Evolutionary conservation across 1,139 yeast species (phyloP).

Genomic region (Blastobotrys raffinosifermentans): DNA sequence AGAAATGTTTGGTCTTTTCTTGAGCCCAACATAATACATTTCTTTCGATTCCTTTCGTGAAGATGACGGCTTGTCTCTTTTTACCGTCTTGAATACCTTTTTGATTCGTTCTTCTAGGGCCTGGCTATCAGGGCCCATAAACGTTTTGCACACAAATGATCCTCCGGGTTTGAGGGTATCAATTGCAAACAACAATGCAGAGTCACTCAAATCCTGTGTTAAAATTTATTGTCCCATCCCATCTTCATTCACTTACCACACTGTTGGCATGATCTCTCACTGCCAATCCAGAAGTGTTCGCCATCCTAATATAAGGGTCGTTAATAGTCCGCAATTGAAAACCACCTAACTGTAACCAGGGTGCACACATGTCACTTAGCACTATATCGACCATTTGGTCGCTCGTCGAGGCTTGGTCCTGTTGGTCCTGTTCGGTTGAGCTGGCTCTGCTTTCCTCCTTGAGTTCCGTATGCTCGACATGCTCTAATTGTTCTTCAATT

Average conservation of each 20-base stretch:
- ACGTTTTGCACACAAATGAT: conserved; percentile 64
- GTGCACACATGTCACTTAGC: conserved; percentile 82
- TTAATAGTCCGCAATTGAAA: conserved; percentile 70
- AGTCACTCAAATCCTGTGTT: conserved; percentile 75
- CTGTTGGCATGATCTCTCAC: conserved; percentile 57
- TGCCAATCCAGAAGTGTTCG: conserved; percentile 60
- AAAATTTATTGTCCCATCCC: too few relatives aligned
- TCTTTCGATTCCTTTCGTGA: conserved; percentile 61
- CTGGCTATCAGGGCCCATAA: conserved; percentile 62
- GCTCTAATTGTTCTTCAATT: too few relatives aligned
- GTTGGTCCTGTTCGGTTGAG: too few relatives aligned
- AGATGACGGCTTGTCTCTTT: conserved; percentile 53
- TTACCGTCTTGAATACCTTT: conserved; percentile 55
- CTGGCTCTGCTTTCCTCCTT: too few relatives aligned
- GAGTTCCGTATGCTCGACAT: too few relatives aligned
- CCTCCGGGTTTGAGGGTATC: conserved; percentile 68
- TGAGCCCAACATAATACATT: conserved; percentile 61
- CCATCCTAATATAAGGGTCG: conserved; percentile 71
- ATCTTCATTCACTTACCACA: conserved; percentile 38
- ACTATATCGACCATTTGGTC: conserved; percentile 72
- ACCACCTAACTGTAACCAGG: conserved; percentile 59
- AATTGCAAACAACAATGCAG: conserved; percentile 71
- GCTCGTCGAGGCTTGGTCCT: too few relatives aligned
- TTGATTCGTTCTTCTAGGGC: conserved; percentile 51
- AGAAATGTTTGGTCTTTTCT: conserved; percentile 44